Percentiles rank a stretch among this genome's conserved stretches.
Conservation (phyloP, 805 yeast species). For the Saturnispora zaruensis region DNA sequence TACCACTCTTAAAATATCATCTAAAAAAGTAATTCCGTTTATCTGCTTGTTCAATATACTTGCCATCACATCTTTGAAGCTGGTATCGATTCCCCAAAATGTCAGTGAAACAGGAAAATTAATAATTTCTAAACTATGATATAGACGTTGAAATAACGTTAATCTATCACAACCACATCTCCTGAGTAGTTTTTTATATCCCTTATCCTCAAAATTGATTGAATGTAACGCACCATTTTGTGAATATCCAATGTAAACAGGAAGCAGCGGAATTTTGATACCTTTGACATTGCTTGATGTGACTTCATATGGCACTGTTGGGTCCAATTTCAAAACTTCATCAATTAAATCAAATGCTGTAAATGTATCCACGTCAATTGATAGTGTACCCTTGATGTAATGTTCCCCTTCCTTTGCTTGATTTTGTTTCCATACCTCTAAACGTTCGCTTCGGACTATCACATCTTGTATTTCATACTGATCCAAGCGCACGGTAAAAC, state of each 20-base stretch:
- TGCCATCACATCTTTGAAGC: not conserved
- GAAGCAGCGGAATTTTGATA: conserved; percentile 13
- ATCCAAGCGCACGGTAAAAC: conserved; percentile 20
- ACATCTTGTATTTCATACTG: conserved; percentile 23
- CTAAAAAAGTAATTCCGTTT: not conserved
- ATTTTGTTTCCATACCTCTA: conserved; percentile 4
- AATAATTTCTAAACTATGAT: conserved; percentile 3
- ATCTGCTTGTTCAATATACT: not conserved
- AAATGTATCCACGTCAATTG: not conserved
- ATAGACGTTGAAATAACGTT: conserved; percentile 1
- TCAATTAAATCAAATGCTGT: not conserved
- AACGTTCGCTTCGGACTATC: conserved; percentile 19
- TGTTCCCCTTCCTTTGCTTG: conserved; percentile 5
- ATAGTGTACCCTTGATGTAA: not conserved
- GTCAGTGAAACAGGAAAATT: not conserved
- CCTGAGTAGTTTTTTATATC: not conserved
- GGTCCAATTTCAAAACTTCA: not conserved
- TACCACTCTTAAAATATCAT: not conserved
- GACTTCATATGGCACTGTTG: conserved; percentile 8
- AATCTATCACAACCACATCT: not conserved
- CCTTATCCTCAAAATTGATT: not conserved
- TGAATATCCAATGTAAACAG: conserved; percentile 14
- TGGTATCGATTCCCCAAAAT: conserved; percentile 1
- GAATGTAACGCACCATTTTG: not conserved
- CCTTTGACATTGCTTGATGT: not conserved